Evolutionary conservation across 83 land plant species (phyloP), one percentile per base, ranked within the genome.

Genomic region (Thuja plicata): DNA sequence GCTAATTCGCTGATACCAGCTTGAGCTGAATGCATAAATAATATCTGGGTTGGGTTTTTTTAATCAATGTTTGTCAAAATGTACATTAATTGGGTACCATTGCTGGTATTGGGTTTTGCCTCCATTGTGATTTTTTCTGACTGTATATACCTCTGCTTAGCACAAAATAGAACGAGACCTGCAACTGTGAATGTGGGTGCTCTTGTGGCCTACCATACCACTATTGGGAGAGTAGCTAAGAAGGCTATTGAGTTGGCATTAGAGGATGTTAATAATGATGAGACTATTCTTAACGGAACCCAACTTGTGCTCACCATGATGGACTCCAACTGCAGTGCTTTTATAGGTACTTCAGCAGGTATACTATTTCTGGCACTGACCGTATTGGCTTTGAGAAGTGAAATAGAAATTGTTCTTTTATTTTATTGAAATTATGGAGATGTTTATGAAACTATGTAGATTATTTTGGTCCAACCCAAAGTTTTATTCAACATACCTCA

Each of bases 341-440:
- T 92, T 89, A n/a, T 93, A 74, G 94, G 93, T 91, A 91, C 91
- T 88, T 80, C 90, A 79, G 92, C 89, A 89, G 96, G 95, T 95
- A 88, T 21, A 30, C 24, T 79, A 40, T 48, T 48, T 41, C 9
- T 48, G 50, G 50, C 50, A 48, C 50, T 8, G 50, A 48, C 50
- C 50, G 50, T 48, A 48, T 48, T 48, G 0, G 50, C 11, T 48
- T 48, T 48, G 50, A 48, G 50, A 48, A 48, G 50, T 48, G 50
- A 48, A 48, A 48, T 48, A 8, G 50, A 8, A 48, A 48, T 48
- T 48, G 9, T 48, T 48, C 50, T 48, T 48, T 48, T 48, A 48
- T 48, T 8, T 48, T 48, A 48, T 48, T 48, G 50, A 48, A 9
- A 48, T 48, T 48, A 48, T 48, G 10, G 50, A 48, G 50, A 48